phyloP scores from a whole-genome alignment of 768 basidiomycete species.

The Leccinellum luteum region DNA sequence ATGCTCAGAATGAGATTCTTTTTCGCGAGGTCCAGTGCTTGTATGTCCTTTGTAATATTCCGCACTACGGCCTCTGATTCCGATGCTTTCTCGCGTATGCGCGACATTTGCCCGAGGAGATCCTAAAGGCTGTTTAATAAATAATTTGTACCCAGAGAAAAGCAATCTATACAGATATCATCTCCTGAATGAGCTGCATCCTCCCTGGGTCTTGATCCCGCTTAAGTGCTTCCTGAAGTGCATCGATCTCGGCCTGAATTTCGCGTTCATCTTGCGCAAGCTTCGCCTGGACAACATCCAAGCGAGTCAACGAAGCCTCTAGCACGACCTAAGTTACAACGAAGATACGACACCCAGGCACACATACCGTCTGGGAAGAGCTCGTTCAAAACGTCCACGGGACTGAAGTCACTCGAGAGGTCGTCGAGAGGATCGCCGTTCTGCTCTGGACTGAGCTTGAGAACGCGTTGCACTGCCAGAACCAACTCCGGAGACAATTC shows the following conservation, averaged over 20 bases:
- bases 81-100: slow-evolving; percentile 93
- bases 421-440: slow-evolving; percentile 56
- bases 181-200: slow-evolving; percentile 91
- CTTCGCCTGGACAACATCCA: slow-evolving; percentile 67
- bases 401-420: slow-evolving; percentile 55
- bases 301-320: slow-evolving; percentile 76
- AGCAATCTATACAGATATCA: slow-evolving; percentile 74
- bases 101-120: slow-evolving; percentile 90
- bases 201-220: slow-evolving; percentile 81
- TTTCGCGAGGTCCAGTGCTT: slow-evolving; percentile 90
- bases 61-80: slow-evolving; percentile 96
- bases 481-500: slow-evolving; percentile 67
- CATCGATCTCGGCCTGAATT: slow-evolving; percentile 69
- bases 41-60: slow-evolving; percentile 95
- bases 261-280: slow-evolving; percentile 68
- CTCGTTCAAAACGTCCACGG: slow-evolving; percentile 50
- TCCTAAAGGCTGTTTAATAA: slow-evolving; percentile 51
- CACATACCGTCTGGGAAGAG: slow-evolving; percentile 76
- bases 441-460: slow-evolving; percentile 48
- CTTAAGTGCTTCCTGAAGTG: slow-evolving; percentile 63
- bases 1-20: slow-evolving; percentile 88
- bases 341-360: slow-evolving; percentile 11
- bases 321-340: slow-evolving; percentile 2
- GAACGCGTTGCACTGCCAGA: slow-evolving; percentile 66
- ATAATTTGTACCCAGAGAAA: background rate